Base-by-base conservation (phyloP, 2,329 filamentous ascomycete genomes). In the Ceratocystis eucalypticola region DNA sequence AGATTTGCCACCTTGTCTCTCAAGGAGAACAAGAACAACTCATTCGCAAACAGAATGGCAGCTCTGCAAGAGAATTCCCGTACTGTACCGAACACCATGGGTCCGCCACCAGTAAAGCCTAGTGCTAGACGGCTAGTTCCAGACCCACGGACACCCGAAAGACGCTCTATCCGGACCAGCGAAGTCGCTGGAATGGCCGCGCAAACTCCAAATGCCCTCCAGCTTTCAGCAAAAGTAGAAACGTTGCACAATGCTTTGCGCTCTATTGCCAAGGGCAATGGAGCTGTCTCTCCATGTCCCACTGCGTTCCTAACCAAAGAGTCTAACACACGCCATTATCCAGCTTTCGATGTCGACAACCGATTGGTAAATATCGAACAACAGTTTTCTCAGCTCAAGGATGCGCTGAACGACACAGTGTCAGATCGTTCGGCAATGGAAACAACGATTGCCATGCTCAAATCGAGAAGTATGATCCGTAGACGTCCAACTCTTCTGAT, bases 341-440 rank as follows among this genome's bases (percentile, higher is more conserved):
- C 82, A 89, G 88, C 83, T 72, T 93, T 88, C 82, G 91, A 96
- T 74, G 85, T 91, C 70, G 87, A 91, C 71, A 84, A 84, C 69
- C 85, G 87, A 41, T 82, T 96, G 70, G 85, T 86, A 69, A 82
- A 85, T 68, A 87, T 96, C 76, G 89, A 96, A 71, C 79, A 80
- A 20, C 81, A 93, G 71, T 91, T 91, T 73, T 81, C 82, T 61
- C 79, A 82, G 68, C 80, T 97, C 69, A 87, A 88, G 72, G 81
- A 87, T 67, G 86, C 88, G 69, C 84, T 96, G 73, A 84, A 85
- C 67, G 81, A 82, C 41, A 86, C 88, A 25, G 81, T 87, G 10
- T 82, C 81, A 50, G 86, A 90, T 65, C 86, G 84, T 71, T 86
- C 83, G 66, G 82, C 80, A 4, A 79, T 91, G 68, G 90, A 93